Conservation (phyloP, 176 grass and related monocot genomes). For the Cymbopogon citratus region DNA sequence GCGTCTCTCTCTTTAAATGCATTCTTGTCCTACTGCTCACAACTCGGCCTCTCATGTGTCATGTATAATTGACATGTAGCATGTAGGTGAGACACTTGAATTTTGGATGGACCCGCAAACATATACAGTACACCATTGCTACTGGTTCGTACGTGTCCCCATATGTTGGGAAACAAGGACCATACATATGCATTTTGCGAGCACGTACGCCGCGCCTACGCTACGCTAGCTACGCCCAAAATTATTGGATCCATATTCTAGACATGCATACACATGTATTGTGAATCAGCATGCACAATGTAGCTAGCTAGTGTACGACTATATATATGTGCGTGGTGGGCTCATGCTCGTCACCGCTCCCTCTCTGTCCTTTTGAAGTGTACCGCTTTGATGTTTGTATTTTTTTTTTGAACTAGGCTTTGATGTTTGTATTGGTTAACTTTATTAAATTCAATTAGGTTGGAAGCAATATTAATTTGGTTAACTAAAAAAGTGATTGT, state of each 20-base stretch:
- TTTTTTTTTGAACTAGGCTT: too few relatives aligned
- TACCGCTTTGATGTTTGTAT: too few relatives aligned
- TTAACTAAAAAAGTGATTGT: too few relatives aligned
- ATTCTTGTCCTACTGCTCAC: background rate
- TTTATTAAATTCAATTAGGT: too few relatives aligned
- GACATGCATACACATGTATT: background rate
- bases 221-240: background rate
- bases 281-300: background rate
- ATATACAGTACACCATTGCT: background rate
- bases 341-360: too few relatives aligned
- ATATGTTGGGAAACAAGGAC: background rate
- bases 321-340: background rate
- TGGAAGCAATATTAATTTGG: too few relatives aligned
- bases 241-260: background rate
- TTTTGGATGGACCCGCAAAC: background rate
- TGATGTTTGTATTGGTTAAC: too few relatives aligned
- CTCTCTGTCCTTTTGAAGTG: too few relatives aligned
- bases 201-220: background rate
- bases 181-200: background rate
- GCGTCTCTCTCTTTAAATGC: background rate
- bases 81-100: conserved; percentile 13
- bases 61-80: background rate
- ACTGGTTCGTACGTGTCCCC: background rate
- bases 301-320: background rate
- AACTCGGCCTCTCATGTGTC: background rate